Base-by-base conservation (phyloP, 345 rosid species). In the Stellera chamaejasme region DNA sequence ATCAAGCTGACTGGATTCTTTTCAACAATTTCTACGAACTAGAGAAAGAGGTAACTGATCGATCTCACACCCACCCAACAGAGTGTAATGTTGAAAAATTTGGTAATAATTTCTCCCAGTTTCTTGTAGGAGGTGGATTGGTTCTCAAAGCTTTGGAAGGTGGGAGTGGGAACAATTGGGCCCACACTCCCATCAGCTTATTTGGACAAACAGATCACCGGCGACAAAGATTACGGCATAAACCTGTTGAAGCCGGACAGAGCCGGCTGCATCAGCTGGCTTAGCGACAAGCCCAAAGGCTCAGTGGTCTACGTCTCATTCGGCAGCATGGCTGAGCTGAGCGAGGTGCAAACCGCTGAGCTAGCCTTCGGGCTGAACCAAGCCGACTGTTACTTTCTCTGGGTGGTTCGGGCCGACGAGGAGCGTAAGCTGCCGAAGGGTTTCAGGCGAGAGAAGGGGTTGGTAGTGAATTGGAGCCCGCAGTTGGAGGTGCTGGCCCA, bases 381-480 rank as follows among this genome's bases (percentile, higher is more conserved):
- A 5, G 67, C 72, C 52, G 62, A 70, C 36, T 58, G 23, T 50
- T 36, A 52, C 27, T 81, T 84, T 73, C 52, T 81, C 45, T 84
- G 90, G 87, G 81, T 77, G 1, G 82, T 75, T 10, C 63, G 87
- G 56, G 82, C 74, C 43, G 55, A 81, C 0, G 83, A 84, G 62
- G 49, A 60, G 58, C n/a, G 45, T 52, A 81, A 75, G 44, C 63
- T 81, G 48, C 87, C 82, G 0, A 10, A 16, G 25, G 55, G 66
- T 6, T 75, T 74, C 56, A 39, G 52, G 7, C 60, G 69, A n/a
- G 81, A 75, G 49, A 58, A 51, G 56, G 65, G 65, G 41, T 47
- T 55, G 45, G 43, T 55, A 3, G 52, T 55, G 49, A 45, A 27
- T 2, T 65, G 69, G 69, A 52, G 59, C 52, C 58, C 43, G 9